Base-by-base conservation (phyloP, 345 rosid genomes). In the Eucalyptus camaldulensis region DNA sequence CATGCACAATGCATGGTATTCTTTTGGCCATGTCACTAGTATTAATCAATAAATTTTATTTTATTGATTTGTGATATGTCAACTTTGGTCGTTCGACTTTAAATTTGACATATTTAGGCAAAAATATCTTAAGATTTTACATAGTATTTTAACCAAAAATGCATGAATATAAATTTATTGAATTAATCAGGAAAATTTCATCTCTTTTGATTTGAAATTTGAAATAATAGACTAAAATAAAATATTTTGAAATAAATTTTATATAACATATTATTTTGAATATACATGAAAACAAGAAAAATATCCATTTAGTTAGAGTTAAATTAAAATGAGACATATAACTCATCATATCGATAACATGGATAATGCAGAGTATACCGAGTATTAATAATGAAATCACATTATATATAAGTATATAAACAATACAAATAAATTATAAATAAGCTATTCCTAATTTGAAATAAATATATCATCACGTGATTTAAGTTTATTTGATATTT, bases 1-100 rank as follows among this genome's bases (percentile, higher is more conserved):
- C 27, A 0, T 60, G n/a, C n/a, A 12, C n/a, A 3, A 25, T 0
- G 2, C 15, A 1, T 60, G n/a, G n/a, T 60, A 3, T 27, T 11
- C 11, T 60, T 60, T 60, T 60, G 6, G 67, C 67, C 15, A 27
- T 12, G 31, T 60, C 67, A 60, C n/a, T 12, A 25, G 29, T 60
- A 60, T 27, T 60, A 25, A 60, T 27, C 69, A 27, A 13, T 60
- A 12, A 60, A 27, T 27, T 12, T 62, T 13, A 29, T 16, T 16
- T 12, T 11, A 10, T 62, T 62, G 69, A 29, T 29, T 62, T 62
- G 69, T 62, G 4, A 62, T 62, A 62, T 62, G 14, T 62, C 69
- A 62, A 62, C 69, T 27, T 62, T 62, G 69, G 33, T 62, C 31
- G 33, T 62, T 13, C 69, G 4, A 62, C 12, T 62, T 62, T 62